Evolutionary conservation across 768 basidiomycete species (phyloP).

Genomic region (Neoboletus subvelutipes): DNA sequence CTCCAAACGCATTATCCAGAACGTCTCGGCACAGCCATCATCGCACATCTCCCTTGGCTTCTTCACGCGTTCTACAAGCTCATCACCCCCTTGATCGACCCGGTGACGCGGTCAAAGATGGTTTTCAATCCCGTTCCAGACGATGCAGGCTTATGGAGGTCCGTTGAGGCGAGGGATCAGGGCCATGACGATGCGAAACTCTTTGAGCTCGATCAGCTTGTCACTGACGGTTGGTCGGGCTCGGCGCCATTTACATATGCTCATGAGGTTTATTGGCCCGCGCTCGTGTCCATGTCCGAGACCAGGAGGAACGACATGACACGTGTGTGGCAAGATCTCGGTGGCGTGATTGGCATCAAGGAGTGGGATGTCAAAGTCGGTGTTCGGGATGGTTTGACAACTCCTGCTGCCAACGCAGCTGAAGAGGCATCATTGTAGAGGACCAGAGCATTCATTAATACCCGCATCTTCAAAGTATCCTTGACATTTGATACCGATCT

Average conservation of each 20-base stretch:
- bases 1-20: conserved; percentile 87
- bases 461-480: neutral
- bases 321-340: conserved; percentile 65
- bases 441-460: neutral
- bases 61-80: conserved; percentile 74
- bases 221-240: conserved; percentile 72
- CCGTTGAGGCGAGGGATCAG: conserved; percentile 22
- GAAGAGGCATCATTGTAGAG: conserved; percentile 13
- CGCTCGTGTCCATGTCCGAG: conserved; percentile 54
- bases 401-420: neutral
- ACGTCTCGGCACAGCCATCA: conserved; percentile 70
- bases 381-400: conserved; percentile 16
- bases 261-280: conserved; percentile 75
- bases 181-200: conserved; percentile 32
- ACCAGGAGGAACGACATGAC: conserved; percentile 49
- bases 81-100: conserved; percentile 81
- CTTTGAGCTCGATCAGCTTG: conserved; percentile 69
- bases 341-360: conserved; percentile 66
- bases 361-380: conserved; percentile 75
- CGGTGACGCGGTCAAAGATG: conserved; percentile 72
- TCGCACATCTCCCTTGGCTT: conserved; percentile 81
- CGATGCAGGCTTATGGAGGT: conserved; percentile 27
- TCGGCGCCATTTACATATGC: conserved; percentile 64
- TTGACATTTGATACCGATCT: neutral
- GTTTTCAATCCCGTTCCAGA: conserved; percentile 62